A percentile compares a stretch with the other conserved stretches of the same genome.
Evolutionary conservation across 169 alveolate species (phyloP).

Genomic region (Nephromyces sp.): DNA sequence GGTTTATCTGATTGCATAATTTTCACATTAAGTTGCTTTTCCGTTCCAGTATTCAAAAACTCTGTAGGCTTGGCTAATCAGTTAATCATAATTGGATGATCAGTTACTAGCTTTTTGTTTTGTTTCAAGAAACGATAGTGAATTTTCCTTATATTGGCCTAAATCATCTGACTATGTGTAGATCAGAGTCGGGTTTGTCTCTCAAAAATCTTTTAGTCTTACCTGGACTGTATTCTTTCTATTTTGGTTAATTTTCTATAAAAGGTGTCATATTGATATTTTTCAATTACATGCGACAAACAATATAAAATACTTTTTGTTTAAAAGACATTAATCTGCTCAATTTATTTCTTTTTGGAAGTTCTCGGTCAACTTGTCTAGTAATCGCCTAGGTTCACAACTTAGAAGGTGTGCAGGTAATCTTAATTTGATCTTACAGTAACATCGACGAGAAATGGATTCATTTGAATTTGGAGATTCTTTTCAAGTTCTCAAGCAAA

Average conservation of each 20-base stretch:
- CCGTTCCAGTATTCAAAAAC: constrained; percentile 1
- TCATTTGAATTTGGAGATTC: constrained; percentile 30
- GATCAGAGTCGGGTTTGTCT: too few relatives aligned
- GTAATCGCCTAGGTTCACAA: neutral
- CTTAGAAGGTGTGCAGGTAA: neutral
- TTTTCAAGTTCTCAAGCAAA: constrained; percentile 14
- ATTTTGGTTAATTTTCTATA: too few relatives aligned
- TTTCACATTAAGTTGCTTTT: constrained; percentile 29
- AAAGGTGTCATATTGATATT: too few relatives aligned
- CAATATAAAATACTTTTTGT: too few relatives aligned
- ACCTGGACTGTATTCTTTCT: too few relatives aligned
- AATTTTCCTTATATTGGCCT: too few relatives aligned
- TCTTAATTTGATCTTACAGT: constrained; percentile 1
- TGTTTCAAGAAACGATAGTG: neutral
- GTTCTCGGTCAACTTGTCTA: neutral
- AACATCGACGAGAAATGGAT: constrained; percentile 34
- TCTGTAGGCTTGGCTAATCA: too few relatives aligned
- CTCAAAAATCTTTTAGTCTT: too few relatives aligned
- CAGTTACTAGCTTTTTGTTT: neutral
- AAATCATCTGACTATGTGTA: too few relatives aligned
- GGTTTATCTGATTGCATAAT: constrained; percentile 26
- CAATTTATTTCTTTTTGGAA: neutral
- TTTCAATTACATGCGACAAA: too few relatives aligned
- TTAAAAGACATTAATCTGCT: neutral
- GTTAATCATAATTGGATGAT: neutral